Evolutionary conservation across 2,329 filamentous ascomycete genomes (phyloP), one percentile per base, ranked within the genome.

Genomic region (Sporothrix pallida): DNA sequence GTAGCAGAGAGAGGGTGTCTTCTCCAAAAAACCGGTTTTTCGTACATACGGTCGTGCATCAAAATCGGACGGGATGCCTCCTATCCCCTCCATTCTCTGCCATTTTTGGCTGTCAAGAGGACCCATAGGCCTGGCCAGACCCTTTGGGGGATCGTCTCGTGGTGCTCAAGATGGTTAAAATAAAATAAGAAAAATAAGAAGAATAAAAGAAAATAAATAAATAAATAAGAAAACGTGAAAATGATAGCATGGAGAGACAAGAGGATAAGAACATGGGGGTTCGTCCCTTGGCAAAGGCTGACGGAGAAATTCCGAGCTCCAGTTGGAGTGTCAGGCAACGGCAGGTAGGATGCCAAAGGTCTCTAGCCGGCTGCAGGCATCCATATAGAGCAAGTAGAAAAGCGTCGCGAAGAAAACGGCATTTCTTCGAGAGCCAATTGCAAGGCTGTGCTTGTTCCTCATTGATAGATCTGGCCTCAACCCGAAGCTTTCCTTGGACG

Each of bases 11-110:
- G 31, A 23, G 46, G 23, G 23, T 37, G 23, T 7, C 23, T 37
- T 23, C 37, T 20, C 62, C 42, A 46, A 48, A 71, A 73, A 74
- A 71, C 72, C 60, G 62, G 72, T 74, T 74, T 74, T 70, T 72
- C 73, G 54, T 63, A 63, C 73, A 74, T 65, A 67, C 13, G 58
- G 26, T 12, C 70, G 44, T 71, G 70, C 70, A 48, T 58, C 68
- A 44, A 46, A 56, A 23, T 50, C 23, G 63, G 63, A 68, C 46
- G 13, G 68, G 31, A 46, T 15, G 31, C 50, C n/a, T 44, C 26
- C 13, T 70, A 37, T 37, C 23, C 67, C 50, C 42, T 17, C 56
- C 65, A 42, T n/a, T 56, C 9, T 23, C 7, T 52, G 52, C 52
- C 23, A 7, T 23, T 56, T 9, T 31, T 17, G 17, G 54, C 8